Evolutionary conservation across 2,329 filamentous ascomycete species (phyloP).

Genomic region (Beauveria varroae): DNA sequence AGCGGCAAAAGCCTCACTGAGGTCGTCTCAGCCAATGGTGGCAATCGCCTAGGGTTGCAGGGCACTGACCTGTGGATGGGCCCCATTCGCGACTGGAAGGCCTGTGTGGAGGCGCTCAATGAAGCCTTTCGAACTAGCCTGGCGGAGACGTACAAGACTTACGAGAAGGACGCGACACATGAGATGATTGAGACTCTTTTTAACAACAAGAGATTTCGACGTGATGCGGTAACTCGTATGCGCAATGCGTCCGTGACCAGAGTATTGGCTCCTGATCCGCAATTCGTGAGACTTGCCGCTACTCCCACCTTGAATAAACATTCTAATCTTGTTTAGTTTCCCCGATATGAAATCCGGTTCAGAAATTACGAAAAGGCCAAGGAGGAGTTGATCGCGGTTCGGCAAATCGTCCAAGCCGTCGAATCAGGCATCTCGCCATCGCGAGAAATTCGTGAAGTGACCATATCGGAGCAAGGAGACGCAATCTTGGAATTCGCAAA

Average conservation of each 20-base stretch:
- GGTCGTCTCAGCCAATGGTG: slow-evolving; percentile 20
- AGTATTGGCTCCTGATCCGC: slow-evolving; percentile 35
- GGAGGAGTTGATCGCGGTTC: slow-evolving; percentile 32
- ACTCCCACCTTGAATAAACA: too few species aligned
- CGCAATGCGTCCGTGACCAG: slow-evolving; percentile 36
- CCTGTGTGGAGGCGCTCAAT: slow-evolving; percentile 32
- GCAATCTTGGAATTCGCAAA: slow-evolving; percentile 46
- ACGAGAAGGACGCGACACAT: slow-evolving; percentile 35
- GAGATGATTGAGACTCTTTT: slow-evolving; percentile 37
- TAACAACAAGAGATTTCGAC: slow-evolving; percentile 33
- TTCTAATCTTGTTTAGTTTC: slow-evolving; percentile 25
- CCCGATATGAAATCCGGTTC: slow-evolving; percentile 39
- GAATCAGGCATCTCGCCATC: slow-evolving; percentile 34
- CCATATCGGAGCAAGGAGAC: slow-evolving; percentile 39
- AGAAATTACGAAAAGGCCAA: slow-evolving; percentile 38
- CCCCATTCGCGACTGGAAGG: slow-evolving; percentile 38
- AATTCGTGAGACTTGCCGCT: slow-evolving; percentile 28
- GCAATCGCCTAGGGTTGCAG: slow-evolving; percentile 15
- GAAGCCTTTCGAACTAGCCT: slow-evolving; percentile 35
- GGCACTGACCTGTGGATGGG: slow-evolving; percentile 27
- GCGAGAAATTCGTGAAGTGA: slow-evolving; percentile 32
- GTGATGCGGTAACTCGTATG: slow-evolving; percentile 36
- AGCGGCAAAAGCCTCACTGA: slow-evolving; percentile 29
- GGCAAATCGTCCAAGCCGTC: slow-evolving; percentile 31
- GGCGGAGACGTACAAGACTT: slow-evolving; percentile 36